Evolutionary conservation across 805 yeast species (phyloP).

Genomic region (Pichia insulana): DNA sequence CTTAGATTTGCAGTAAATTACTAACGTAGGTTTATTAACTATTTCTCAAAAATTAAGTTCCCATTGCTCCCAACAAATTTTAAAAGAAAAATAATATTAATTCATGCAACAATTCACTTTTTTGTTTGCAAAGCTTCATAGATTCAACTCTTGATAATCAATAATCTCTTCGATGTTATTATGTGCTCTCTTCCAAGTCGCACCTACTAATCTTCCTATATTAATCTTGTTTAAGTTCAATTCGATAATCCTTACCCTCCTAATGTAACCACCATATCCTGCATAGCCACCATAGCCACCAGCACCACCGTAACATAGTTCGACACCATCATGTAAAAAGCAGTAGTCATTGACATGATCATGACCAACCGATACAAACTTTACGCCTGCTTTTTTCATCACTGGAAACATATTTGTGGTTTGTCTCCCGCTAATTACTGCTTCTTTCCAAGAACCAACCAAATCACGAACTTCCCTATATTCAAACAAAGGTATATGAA

Average conservation of each 20-base stretch:
- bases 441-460: constrained; percentile 58
- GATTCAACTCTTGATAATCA: constrained; percentile 2
- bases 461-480: constrained; percentile 26
- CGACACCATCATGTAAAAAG: constrained; percentile 40
- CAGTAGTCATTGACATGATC: constrained; percentile 96
- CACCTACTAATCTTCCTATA: constrained; percentile 23
- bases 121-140: too few relatives aligned
- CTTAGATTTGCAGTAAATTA: too few relatives aligned
- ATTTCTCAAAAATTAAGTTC: too few relatives aligned
- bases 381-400: constrained; percentile 63
- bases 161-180: constrained; percentile 33
- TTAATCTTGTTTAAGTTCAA: constrained; percentile 39
- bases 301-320: constrained; percentile 94
- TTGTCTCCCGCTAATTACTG: constrained; percentile 26
- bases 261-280: constrained; percentile 81
- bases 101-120: too few relatives aligned
- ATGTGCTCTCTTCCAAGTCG: constrained; percentile 69
- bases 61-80: too few relatives aligned
- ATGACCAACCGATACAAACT: constrained; percentile 79
- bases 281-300: constrained; percentile 95
- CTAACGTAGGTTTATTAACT: too few relatives aligned
- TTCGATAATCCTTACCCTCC: constrained; percentile 69
- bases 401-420: constrained; percentile 50
- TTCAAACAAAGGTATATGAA: constrained; percentile 92
- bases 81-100: too few relatives aligned